phyloP scores from a whole-genome alignment of 345 rosid species.

The Gossypium stocksii region DNA sequence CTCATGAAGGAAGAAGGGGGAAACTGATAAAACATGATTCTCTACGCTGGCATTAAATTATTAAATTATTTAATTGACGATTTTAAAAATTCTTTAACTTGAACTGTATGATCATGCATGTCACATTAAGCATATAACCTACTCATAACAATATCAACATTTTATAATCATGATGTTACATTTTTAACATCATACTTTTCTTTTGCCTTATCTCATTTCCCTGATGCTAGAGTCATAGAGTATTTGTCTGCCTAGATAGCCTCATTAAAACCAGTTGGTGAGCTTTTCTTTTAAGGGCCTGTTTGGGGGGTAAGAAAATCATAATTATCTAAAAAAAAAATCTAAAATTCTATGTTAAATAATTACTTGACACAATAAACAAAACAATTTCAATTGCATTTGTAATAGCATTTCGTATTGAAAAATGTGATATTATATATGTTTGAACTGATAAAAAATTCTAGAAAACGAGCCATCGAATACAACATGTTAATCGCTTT shows the following conservation, averaged over 20 bases:
- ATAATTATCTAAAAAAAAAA: not conserved
- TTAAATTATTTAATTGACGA: not conserved
- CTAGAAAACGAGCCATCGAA: no score
- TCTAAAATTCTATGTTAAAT: not conserved
- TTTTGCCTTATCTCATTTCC: constrained; percentile 12
- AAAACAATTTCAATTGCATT: not conserved
- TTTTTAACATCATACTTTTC: constrained; percentile 21
- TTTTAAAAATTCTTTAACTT: not conserved
- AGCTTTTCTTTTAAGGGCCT: constrained; percentile 4
- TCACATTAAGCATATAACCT: constrained; percentile 41
- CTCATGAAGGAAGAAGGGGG: not conserved
- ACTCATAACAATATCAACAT: constrained; percentile 38
- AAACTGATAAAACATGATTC: not conserved
- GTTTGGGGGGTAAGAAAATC: constrained; percentile 19
- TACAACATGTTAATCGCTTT: no score
- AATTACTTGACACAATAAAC: not conserved
- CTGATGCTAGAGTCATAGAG: constrained; percentile 19
- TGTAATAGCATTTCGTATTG: not conserved
- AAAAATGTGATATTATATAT: not conserved
- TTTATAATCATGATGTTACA: constrained; percentile 33
- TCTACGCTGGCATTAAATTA: not conserved
- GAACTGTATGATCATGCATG: constrained; percentile 19
- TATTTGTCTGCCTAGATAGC: constrained; percentile 24
- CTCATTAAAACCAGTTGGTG: constrained; percentile 30
- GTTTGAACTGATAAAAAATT: no score